Conservation (phyloP, 352 stramenopile species). For the Sclerospora graminicola region DNA sequence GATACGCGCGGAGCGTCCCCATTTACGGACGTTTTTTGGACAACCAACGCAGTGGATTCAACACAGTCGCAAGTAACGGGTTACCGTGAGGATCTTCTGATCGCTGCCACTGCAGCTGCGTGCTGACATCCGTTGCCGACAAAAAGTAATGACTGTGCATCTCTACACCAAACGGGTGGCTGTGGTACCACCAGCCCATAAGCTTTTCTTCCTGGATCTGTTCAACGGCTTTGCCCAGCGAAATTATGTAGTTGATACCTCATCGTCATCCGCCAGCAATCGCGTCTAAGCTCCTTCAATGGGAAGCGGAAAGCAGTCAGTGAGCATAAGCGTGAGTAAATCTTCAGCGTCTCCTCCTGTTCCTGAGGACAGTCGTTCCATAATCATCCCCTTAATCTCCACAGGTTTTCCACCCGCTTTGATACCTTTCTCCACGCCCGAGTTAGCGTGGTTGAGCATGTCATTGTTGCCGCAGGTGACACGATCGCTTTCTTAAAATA, state of each 20-base stretch:
- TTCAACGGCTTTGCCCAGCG: conserved; percentile 94
- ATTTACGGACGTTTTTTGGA: conserved; percentile 91
- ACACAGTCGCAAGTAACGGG: conserved; percentile 96
- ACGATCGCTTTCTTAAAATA: conserved; percentile 96
- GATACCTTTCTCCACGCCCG: conserved; percentile 98
- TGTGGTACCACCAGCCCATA: conserved; percentile 99
- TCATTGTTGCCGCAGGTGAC: conserved; percentile 89
- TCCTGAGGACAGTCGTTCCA: conserved; percentile 86
- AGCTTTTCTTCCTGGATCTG: conserved; percentile 96
- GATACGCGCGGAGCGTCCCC: conserved; percentile 96
- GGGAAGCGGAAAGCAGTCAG: too few species aligned
- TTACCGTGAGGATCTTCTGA: conserved; percentile 93
- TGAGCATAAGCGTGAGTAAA: conserved; percentile 85
- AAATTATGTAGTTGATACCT: conserved; percentile 99
- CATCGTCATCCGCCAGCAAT: conserved; percentile 94
- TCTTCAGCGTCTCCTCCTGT: conserved; percentile 81
- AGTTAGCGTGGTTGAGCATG: too few species aligned
- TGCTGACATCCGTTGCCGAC: too few species aligned
- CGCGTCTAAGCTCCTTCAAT: too few species aligned
- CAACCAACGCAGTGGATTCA: conserved; percentile 96
- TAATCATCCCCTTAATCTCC: conserved; percentile 98
- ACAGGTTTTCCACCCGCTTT: conserved; percentile 91
- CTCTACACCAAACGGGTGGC: conserved; percentile 98
- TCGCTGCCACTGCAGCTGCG: conserved; percentile 97
- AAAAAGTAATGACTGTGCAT: too few species aligned